Conservation (phyloP, 345 rosid species). For the Rhizophora mangle region DNA sequence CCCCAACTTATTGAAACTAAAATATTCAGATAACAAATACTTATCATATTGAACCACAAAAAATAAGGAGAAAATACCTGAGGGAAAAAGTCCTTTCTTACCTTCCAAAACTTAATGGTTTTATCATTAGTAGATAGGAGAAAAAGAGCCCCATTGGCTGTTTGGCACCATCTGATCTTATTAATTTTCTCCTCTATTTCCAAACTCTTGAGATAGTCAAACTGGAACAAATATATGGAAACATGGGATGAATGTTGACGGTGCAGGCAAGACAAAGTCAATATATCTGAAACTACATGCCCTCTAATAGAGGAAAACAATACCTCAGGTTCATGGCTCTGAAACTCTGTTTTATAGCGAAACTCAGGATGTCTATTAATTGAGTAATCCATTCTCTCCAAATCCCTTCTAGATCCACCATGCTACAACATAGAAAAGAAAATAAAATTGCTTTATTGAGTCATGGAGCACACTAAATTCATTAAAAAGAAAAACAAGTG, state of each 20-base stretch:
- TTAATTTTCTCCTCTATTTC: conserved; percentile 98
- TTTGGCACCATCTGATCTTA: conserved; percentile 92
- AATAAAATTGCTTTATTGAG: neutral
- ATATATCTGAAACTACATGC: neutral
- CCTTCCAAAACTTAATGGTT: conserved; percentile 94
- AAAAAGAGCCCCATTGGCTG: conserved; percentile 75
- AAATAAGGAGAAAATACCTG: too few species aligned
- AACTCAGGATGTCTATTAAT: conserved; percentile 69
- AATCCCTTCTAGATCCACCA: conserved; percentile 59
- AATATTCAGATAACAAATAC: too few species aligned
- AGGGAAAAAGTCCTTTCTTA: conserved; percentile 20
- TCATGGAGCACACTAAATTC: neutral
- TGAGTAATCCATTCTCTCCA: conserved; percentile 62
- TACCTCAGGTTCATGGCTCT: conserved; percentile 97
- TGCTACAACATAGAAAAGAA: conserved; percentile 34
- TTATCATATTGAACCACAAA: too few species aligned
- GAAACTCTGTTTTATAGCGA: conserved; percentile 87
- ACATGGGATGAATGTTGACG: conserved; percentile 13
- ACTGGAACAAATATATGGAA: conserved; percentile 38
- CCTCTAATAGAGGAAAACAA: conserved; percentile 1
- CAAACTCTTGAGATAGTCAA: conserved; percentile 96
- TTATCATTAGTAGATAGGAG: conserved; percentile 88
- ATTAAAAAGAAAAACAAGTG: neutral
- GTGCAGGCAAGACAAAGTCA: neutral
- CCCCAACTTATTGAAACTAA: neutral